Evolutionary conservation across 2,329 filamentous ascomycete species (phyloP), one percentile per base, ranked within the genome.

Genomic region (Domatiomyces catenatus): DNA sequence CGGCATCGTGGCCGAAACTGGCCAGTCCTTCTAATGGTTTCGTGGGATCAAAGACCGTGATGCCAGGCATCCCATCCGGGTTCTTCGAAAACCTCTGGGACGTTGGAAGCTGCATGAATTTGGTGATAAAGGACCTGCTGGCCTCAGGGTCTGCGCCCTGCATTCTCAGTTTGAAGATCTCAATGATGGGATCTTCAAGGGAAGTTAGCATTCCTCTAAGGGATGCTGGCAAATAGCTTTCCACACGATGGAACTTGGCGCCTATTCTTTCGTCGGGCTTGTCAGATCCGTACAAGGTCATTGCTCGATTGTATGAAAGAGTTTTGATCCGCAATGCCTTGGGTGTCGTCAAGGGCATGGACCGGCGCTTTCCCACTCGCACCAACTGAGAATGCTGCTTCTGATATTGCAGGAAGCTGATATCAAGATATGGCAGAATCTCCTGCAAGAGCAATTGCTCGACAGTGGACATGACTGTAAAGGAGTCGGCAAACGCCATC

Each of bases 181-280:
- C 88, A 1, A 95, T 75, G 0, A 80, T 71, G 0, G 88, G 86
- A 5, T 83, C 65, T 1, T 75, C 60, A 0, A 93, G 67, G 1
- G 77, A 72, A 0, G 83, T 83, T 50, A 95, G 84, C 74, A 87
- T 94, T 59, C 73, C 69, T 43, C 84, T 72, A 10, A 94, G 81
- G 51, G 83, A 74, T 5, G 68, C 61, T 6, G 79, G 75, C 3
- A 84, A 69, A 51, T 83, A 66, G 54, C 82, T 68, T 18, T 83
- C 79, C 42, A 94, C 72, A 1, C 72, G 71, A 48, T 69, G 71
- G 54, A 93, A 86, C 75, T 86, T 62, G 57, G 62, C 81, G 1
- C 78, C 76, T 39, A 89, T 83, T 17, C 92, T 79, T 8, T 90
- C 69, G 62, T 98, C 92, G 3, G 92, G 92, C 66, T 98, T 98